phyloP scores from a whole-genome alignment of 2,329 filamentous ascomycete species.

The Alternaria brassicicola region DNA sequence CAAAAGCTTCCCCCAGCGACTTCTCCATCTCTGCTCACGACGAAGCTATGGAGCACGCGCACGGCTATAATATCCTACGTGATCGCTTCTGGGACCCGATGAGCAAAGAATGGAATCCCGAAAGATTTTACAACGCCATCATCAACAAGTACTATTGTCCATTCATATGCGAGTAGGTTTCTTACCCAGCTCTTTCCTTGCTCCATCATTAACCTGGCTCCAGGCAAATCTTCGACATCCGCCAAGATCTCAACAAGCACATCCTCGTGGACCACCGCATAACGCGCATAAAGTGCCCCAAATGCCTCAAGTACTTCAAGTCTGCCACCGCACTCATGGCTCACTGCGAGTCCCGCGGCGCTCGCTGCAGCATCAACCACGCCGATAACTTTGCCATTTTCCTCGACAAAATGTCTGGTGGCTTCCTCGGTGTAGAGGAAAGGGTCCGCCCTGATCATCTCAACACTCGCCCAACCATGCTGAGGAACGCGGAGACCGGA shows the following conservation, averaged over 20 bases:
- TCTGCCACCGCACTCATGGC: slow-evolving; percentile 45
- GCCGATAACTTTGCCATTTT: slow-evolving; percentile 43
- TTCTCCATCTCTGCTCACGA: slow-evolving; percentile 41
- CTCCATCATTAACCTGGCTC: slow-evolving; percentile 3
- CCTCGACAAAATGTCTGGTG: slow-evolving; percentile 51
- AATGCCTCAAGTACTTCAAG: slow-evolving; percentile 51
- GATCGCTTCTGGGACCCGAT: slow-evolving; percentile 57
- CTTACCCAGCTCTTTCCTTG: not conserved
- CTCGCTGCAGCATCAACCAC: slow-evolving; percentile 45
- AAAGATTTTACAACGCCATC: slow-evolving; percentile 55
- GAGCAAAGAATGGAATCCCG: slow-evolving; percentile 55
- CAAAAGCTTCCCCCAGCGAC: slow-evolving; percentile 35
- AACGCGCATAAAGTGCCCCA: slow-evolving; percentile 46
- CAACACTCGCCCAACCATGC: slow-evolving; percentile 27
- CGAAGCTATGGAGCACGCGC: slow-evolving; percentile 29
- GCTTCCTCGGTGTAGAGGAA: slow-evolving; percentile 47
- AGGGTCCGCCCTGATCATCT: slow-evolving; percentile 40
- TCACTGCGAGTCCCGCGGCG: slow-evolving; percentile 49
- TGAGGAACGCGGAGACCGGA: slow-evolving; percentile 30
- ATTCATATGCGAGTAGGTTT: slow-evolving; percentile 58
- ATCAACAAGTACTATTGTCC: slow-evolving; percentile 61
- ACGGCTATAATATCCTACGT: slow-evolving; percentile 49
- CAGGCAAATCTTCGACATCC: slow-evolving; percentile 35
- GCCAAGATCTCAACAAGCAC: slow-evolving; percentile 44
- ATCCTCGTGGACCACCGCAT: slow-evolving; percentile 47